Percentiles rank a stretch among this genome's conserved stretches.
These are phyloP conservation scores for Starmerella roubikii DNA, from an alignment of 805 yeast species.

Conservation along the genomic window DNA sequence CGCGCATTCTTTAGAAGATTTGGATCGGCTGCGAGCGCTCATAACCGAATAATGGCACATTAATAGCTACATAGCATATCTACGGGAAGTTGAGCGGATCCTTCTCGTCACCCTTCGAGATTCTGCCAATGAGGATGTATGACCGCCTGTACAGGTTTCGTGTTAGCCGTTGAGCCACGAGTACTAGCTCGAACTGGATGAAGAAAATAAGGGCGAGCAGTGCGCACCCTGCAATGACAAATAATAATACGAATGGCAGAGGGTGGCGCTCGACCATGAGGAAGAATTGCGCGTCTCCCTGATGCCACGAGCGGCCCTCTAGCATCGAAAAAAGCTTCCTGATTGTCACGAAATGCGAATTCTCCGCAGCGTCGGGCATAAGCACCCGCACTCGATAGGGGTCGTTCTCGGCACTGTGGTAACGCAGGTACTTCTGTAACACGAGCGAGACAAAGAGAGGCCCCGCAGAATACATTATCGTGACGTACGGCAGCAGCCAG, in stretches of 20 bases:
- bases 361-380: neutral
- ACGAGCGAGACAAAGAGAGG: slow-evolving; percentile 75
- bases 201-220: neutral
- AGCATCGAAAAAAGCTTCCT: slow-evolving; percentile 51
- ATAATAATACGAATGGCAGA: slow-evolving; percentile 15
- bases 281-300: slow-evolving; percentile 71
- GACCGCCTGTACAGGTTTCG: too few species aligned
- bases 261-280: slow-evolving; percentile 57
- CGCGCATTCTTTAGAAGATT: too few species aligned
- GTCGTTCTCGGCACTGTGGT: slow-evolving; percentile 29
- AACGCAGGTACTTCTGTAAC: slow-evolving; percentile 73
- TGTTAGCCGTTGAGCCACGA: too few species aligned
- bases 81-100: too few species aligned
- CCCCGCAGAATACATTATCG: slow-evolving; percentile 89
- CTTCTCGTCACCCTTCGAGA: too few species aligned
- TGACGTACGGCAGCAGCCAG: slow-evolving; percentile 76
- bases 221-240: neutral
- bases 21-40: too few species aligned
- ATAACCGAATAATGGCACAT: too few species aligned
- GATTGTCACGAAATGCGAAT: slow-evolving; percentile 25
- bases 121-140: too few species aligned
- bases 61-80: too few species aligned
- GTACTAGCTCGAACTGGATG: too few species aligned
- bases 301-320: slow-evolving; percentile 86
- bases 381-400: slow-evolving; percentile 31